Evolutionary conservation across 495 filamentous ascomycete species (phyloP).

Genomic region (Extremus antarcticus): DNA sequence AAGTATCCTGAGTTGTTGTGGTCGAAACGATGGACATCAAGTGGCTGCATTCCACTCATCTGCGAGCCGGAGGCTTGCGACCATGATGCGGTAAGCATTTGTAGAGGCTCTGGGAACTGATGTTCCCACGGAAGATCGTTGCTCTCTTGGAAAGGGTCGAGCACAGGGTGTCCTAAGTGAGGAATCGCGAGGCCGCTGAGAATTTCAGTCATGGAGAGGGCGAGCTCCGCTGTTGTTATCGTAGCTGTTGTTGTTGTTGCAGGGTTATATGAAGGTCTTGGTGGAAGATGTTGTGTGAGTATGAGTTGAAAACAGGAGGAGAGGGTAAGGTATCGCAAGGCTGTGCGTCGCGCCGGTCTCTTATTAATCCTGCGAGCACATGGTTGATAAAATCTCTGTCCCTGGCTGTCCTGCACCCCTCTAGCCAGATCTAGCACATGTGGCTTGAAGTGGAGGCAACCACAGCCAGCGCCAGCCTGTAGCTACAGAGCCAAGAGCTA

Average conservation of each 20-base stretch:
- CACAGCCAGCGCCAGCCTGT: neutral
- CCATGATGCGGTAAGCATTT: slow-evolving; percentile 6
- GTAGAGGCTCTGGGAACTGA: neutral
- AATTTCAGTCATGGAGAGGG: slow-evolving; percentile 2
- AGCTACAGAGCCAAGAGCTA: too few species aligned
- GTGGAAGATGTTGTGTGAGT: neutral
- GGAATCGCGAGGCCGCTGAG: neutral
- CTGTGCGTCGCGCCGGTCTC: neutral
- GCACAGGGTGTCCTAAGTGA: neutral
- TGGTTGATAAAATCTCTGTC: neutral
- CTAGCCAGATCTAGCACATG: neutral
- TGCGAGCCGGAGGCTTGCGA: neutral
- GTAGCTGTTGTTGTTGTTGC: neutral
- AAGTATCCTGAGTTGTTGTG: neutral
- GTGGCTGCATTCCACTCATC: slow-evolving; percentile 11
- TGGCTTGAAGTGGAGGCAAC: slow-evolving; percentile 1
- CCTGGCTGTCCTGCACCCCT: neutral
- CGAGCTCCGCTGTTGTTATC: neutral
- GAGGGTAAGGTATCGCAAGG: too few species aligned
- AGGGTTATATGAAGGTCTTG: neutral
- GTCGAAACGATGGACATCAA: slow-evolving; percentile 9
- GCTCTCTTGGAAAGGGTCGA: neutral
- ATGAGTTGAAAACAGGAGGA: too few species aligned
- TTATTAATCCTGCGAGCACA: neutral
- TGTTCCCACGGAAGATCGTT: neutral